phyloP scores from a whole-genome alignment of 163 green algal genomes.

The Scenedesmus sp. region DNA sequence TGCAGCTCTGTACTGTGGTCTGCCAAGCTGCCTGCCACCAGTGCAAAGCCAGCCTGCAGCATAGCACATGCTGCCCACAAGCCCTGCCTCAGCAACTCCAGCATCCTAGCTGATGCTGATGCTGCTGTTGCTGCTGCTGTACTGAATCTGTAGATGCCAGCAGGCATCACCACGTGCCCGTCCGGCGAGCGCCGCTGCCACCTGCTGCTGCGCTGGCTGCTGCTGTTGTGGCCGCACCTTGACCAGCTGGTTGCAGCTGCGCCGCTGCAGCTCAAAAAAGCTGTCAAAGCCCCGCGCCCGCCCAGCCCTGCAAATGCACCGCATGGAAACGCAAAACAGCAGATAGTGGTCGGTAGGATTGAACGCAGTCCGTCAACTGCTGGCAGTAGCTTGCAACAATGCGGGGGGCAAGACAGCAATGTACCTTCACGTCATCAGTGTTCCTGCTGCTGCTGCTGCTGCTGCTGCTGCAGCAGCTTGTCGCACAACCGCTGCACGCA shows the following conservation, averaged over 20 bases:
- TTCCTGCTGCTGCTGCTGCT: not conserved
- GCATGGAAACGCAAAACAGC: not conserved
- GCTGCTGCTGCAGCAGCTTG: not conserved
- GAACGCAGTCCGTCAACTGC: not conserved
- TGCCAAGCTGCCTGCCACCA: no score
- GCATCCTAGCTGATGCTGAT: no score
- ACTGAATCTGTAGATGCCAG: not conserved
- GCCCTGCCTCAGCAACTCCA: no score
- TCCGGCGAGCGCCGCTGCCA: not conserved
- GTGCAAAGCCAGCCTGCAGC: no score
- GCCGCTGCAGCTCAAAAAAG: slow-evolving; percentile 71
- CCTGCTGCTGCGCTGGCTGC: not conserved
- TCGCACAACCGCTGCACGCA: not conserved
- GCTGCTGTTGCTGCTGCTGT: not conserved
- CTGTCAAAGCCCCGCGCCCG: slow-evolving; percentile 60
- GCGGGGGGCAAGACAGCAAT: not conserved
- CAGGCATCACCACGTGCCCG: no score
- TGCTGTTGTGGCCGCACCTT: slow-evolving; percentile 40
- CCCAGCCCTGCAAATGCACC: slow-evolving; percentile 25
- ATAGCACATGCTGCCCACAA: no score
- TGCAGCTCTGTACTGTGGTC: no score
- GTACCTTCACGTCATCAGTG: not conserved
- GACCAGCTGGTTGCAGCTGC: slow-evolving; percentile 53
- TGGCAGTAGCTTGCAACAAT: not conserved
- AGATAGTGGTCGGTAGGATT: not conserved